Base-by-base conservation (phyloP, 2,329 filamentous ascomycete genomes). In the Fusarium ramigenum region DNA sequence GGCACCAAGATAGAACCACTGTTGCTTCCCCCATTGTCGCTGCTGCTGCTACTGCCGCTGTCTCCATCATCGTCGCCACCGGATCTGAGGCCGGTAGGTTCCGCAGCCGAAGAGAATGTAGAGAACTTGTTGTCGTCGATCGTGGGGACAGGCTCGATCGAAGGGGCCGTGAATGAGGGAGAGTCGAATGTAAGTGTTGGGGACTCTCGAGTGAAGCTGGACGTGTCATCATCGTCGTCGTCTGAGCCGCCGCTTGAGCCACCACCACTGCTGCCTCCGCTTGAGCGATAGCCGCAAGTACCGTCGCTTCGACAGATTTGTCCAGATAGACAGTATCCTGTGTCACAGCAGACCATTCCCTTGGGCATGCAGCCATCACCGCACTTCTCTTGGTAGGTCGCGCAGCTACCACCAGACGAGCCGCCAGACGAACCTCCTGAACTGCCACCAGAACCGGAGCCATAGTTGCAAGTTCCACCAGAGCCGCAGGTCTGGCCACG, bases 281-380 rank as follows among this genome's bases (percentile, higher is more conserved):
- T 50, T 7, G 70, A 66, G 34, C 63, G 21, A 10, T 66, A 73
- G 32, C 59, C 62, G 40, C 74, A 75, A n/a, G 62, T 76, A 18
- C 68, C 72, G 2, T 66, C 70, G 18, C 46, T 57, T 5, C 65
- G 40, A 37, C 80, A 82, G 60, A 72, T 75, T 36, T 76, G 59
- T 6, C 73, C 73, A 1, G 71, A 76, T 58, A 63, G 71, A 62
- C 82, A 83, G 68, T 83, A 83, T 21, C 71, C 68, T 7, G 66
- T 63, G 9, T 54, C 39, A 28, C 79, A 80, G 40, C 79, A 80
- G 30, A 78, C 76, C 40, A 69, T 70, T 3, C 79, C 79, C 18
- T 34, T 21, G 11, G 79, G 79, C 77, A 80, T 80, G 30, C 79
- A 80, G 8, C 74, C 76, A 23, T 28, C 60, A 18, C 66, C 77